Evolutionary conservation across 169 alveolate genomes (phyloP).

Genomic region (Babesia ovis): DNA sequence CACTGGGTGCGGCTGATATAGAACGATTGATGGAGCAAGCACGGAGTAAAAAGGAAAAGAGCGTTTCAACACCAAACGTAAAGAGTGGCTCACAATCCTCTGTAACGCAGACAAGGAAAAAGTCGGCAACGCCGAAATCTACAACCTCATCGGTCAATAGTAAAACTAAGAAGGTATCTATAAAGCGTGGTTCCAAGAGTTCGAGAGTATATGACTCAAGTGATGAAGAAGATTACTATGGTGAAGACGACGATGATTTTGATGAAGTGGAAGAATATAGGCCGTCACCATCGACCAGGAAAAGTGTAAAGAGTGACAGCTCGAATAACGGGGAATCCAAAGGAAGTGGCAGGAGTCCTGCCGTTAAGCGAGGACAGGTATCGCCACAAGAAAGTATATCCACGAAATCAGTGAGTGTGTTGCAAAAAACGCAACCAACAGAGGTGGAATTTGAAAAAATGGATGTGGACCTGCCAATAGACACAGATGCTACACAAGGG

Average conservation of each 20-base stretch:
- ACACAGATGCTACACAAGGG: background rate
- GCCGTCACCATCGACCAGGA: background rate
- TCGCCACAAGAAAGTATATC: no score
- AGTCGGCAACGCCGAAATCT: background rate
- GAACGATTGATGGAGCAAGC: slow-evolving; percentile 13
- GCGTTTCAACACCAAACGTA: background rate
- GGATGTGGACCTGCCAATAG: background rate
- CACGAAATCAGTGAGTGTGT: no score
- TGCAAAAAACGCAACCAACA: no score
- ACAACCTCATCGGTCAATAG: slow-evolving; percentile 3
- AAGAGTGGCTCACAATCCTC: background rate
- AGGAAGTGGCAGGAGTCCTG: no score
- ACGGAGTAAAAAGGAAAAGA: background rate
- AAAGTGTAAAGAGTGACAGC: background rate
- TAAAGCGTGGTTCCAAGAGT: slow-evolving; percentile 15
- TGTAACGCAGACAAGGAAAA: background rate
- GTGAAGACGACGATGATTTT: background rate
- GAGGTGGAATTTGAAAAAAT: no score
- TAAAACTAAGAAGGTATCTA: slow-evolving; percentile 5
- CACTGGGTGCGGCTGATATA: slow-evolving; percentile 27
- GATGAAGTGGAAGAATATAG: slow-evolving; percentile 16
- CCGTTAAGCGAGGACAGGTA: no score
- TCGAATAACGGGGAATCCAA: background rate
- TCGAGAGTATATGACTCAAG: slow-evolving; percentile 13
- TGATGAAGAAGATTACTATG: slow-evolving; percentile 29